A percentile compares a stretch with the other conserved stretches of the same genome.
These are phyloP conservation scores for Fremontodendron californicum DNA, from an alignment of 345 rosid species.

Conservation along the genomic window DNA sequence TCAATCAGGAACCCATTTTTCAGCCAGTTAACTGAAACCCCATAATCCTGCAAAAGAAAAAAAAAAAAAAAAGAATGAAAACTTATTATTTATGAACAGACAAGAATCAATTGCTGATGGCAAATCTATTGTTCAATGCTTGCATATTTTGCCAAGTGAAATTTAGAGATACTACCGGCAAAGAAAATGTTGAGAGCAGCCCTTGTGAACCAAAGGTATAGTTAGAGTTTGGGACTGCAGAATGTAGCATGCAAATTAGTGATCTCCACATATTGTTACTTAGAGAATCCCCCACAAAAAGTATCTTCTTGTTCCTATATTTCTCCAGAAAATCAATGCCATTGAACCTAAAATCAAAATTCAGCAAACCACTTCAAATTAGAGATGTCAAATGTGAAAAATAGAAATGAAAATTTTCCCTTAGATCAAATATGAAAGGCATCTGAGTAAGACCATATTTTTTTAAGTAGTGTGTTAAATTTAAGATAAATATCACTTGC, in stretches of 20 bases:
- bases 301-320: conserved; percentile 36
- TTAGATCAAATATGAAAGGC: too few relatives aligned
- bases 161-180: conserved; percentile 24
- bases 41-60: conserved; percentile 37
- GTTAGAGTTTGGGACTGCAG: conserved; percentile 22
- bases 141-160: background rate
- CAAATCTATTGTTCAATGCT: background rate
- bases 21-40: conserved; percentile 32
- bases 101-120: background rate
- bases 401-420: background rate
- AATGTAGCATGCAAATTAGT: conserved; percentile 44
- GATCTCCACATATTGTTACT: conserved; percentile 51
- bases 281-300: conserved; percentile 55
- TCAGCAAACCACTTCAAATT: background rate
- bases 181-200: conserved; percentile 27
- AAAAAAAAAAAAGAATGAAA: too few relatives aligned
- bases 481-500: too few relatives aligned
- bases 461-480: too few relatives aligned
- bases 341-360: conserved; percentile 28
- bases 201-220: conserved; percentile 16
- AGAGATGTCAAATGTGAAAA: background rate
- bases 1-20: conserved; percentile 59
- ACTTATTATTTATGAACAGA: background rate
- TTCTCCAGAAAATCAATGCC: conserved; percentile 31
- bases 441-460: too few relatives aligned